A percentile compares a stretch with the other conserved stretches of the same genome.
Evolutionary conservation across 306 rosid genomes (phyloP).

Genomic region (Medicago arabica): DNA sequence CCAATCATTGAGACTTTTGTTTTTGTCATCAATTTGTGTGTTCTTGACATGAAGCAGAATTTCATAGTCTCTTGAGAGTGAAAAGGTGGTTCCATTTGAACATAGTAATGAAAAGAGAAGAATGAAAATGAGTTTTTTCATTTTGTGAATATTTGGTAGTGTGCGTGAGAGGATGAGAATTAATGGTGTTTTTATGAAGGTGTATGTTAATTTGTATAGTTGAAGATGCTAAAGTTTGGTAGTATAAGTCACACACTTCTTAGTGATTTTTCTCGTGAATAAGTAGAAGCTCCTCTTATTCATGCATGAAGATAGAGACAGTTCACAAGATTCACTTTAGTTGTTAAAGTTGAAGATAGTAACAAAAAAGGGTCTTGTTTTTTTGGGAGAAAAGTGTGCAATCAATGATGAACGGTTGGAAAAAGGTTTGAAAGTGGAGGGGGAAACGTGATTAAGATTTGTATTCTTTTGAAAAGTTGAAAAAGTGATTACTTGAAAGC

Average conservation of each 20-base stretch:
- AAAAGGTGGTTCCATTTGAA: not conserved
- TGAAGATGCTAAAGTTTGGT: not conserved
- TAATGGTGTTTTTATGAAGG: not conserved
- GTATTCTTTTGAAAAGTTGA: conserved; percentile 33
- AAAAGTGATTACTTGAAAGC: not conserved
- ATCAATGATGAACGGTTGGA: conserved; percentile 2
- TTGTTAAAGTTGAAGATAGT: not conserved
- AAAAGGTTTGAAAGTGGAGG: conserved; percentile 28
- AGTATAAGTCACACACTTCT: not conserved
- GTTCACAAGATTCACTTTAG: conserved; percentile 10
- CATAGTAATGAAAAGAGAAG: conserved; percentile 21
- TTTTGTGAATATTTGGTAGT: conserved; percentile 1
- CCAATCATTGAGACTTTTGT: conserved; percentile 61
- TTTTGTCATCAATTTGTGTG: conserved; percentile 56
- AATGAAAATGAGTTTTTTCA: conserved; percentile 39
- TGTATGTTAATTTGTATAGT: not conserved
- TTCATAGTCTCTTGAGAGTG: conserved; percentile 49
- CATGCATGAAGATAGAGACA: conserved; percentile 44
- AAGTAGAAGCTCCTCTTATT: not conserved
- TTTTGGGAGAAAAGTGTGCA: not conserved
- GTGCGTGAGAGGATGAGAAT: conserved; percentile 11
- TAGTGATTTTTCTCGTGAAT: conserved; percentile 21
- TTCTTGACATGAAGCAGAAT: conserved; percentile 66
- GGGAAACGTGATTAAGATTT: conserved; percentile 43
- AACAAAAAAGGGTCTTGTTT: not conserved